These are phyloP conservation scores for Podila verticillata DNA, from an alignment of 192 early-diverging fungal species.

Conservation along the genomic window DNA sequence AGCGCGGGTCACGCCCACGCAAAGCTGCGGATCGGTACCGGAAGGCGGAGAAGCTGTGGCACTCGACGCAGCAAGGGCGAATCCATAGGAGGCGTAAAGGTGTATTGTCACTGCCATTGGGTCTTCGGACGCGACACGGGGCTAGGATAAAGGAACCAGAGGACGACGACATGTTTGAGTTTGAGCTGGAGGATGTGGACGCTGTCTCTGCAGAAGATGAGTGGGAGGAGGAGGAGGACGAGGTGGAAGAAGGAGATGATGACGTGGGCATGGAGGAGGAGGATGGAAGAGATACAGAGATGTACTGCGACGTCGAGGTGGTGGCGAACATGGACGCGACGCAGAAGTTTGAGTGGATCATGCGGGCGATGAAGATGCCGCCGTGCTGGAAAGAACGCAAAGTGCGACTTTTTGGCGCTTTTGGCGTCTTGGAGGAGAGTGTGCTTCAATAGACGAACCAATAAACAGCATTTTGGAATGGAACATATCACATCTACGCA, in stretches of 20 bases:
- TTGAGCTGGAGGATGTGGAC: no score
- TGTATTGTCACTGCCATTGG: background rate
- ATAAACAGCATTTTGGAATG: background rate
- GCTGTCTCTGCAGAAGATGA: background rate
- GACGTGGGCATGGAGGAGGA: background rate
- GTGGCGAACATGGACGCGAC: slow-evolving; percentile 21
- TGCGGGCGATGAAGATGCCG: slow-evolving; percentile 19
- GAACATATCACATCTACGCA: background rate
- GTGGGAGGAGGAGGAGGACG: background rate
- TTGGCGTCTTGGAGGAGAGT: slow-evolving; percentile 20
- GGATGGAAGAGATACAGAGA: background rate
- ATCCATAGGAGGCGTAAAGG: background rate
- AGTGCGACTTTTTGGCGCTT: slow-evolving; percentile 34
- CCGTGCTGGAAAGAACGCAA: slow-evolving; percentile 42
- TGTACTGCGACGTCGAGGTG: background rate
- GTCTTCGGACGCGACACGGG: background rate
- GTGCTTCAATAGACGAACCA: slow-evolving; percentile 18
- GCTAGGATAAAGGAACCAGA: background rate
- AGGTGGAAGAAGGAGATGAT: slow-evolving; percentile 5
- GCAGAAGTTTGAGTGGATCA: slow-evolving; percentile 36
- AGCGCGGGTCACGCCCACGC: background rate
- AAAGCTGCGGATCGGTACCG: slow-evolving; percentile 13
- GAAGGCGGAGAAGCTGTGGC: slow-evolving; percentile 38
- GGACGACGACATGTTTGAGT: background rate
- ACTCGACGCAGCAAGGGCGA: slow-evolving; percentile 19